These are phyloP conservation scores for Kodamaea kakaduensis DNA, from an alignment of 805 yeast genomes.

Conservation along the genomic window DNA sequence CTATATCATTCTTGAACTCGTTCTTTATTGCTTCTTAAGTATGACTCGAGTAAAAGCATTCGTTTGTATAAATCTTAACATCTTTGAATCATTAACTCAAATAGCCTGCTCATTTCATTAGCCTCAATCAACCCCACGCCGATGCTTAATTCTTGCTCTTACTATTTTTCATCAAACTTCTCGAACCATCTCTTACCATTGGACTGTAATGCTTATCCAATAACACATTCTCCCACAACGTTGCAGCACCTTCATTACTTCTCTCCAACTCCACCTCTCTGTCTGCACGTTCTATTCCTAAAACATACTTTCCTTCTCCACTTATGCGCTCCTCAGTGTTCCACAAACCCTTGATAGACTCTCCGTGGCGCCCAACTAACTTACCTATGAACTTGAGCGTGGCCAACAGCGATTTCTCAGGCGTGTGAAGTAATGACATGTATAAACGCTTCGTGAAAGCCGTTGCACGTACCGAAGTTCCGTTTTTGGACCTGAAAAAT, in stretches of 20 bases:
- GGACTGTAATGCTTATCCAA: conserved; percentile 83
- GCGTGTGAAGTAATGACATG: conserved; percentile 63
- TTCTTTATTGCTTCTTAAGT: too few species aligned
- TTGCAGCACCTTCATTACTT: conserved; percentile 82
- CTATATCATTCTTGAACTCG: too few species aligned
- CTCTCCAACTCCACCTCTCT: conserved; percentile 57
- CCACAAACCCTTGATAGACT: conserved; percentile 70
- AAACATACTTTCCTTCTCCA: conserved; percentile 61
- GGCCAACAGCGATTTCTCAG: conserved; percentile 84
- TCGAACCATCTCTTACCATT: conserved; percentile 63
- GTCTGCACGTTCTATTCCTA: conserved; percentile 51
- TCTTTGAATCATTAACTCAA: too few species aligned
- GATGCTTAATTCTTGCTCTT: conserved; percentile 13
- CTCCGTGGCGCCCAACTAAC: conserved; percentile 61
- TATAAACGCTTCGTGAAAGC: conserved; percentile 83
- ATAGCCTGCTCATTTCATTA: too few species aligned
- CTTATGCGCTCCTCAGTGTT: conserved; percentile 85
- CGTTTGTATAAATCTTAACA: too few species aligned
- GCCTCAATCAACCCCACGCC: neutral
- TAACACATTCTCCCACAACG: conserved; percentile 82
- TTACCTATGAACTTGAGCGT: conserved; percentile 74
- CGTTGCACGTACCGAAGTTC: conserved; percentile 61
- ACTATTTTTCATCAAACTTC: conserved; percentile 39
- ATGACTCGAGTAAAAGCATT: too few species aligned
- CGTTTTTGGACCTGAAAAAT: conserved; percentile 72